Conservation (phyloP, 2,329 filamentous ascomycete genomes). For the Byssothecium circinans region DNA sequence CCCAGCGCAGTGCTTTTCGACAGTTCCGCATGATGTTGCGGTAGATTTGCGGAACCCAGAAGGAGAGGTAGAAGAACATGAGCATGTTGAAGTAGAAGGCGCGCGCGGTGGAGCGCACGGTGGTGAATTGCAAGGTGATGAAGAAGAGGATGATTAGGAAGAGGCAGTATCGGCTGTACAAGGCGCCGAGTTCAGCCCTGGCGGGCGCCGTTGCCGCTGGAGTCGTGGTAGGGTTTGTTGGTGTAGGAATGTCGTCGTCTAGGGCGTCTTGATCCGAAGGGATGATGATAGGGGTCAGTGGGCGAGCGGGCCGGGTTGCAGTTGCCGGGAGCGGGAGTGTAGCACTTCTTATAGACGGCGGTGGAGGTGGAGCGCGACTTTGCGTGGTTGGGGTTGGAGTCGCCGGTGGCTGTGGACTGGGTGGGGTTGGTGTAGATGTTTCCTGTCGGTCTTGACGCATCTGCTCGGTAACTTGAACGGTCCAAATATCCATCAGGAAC, state of each 20-base stretch:
- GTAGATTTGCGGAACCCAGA: constrained; percentile 90
- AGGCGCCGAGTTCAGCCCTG: constrained; percentile 55
- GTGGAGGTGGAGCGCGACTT: constrained; percentile 17
- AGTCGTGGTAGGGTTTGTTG: constrained; percentile 28
- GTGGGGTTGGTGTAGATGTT: constrained; percentile 31
- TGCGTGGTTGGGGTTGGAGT: constrained; percentile 18
- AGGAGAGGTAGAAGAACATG: constrained; percentile 76
- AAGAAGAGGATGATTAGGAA: constrained; percentile 60
- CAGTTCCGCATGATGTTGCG: constrained; percentile 91
- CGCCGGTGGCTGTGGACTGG: constrained; percentile 19
- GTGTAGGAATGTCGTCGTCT: constrained; percentile 37
- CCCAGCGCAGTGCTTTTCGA: constrained; percentile 86
- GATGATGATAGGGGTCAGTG: constrained; percentile 60
- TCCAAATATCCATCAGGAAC: constrained; percentile 69
- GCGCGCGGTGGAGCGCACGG: constrained; percentile 57
- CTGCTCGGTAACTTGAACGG: constrained; percentile 59
- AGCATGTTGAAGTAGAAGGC: constrained; percentile 63
- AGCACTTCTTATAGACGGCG: constrained; percentile 30
- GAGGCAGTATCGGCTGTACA: constrained; percentile 66
- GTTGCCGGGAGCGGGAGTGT: constrained; percentile 57
- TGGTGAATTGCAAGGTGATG: constrained; percentile 60
- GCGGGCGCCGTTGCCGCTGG: constrained; percentile 24
- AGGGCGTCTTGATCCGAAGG: constrained; percentile 61
- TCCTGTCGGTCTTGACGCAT: constrained; percentile 49
- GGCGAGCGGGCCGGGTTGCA: constrained; percentile 42